Evolutionary conservation across 2,329 filamentous ascomycete species (phyloP).

Genomic region (Talaromyces sp.): DNA sequence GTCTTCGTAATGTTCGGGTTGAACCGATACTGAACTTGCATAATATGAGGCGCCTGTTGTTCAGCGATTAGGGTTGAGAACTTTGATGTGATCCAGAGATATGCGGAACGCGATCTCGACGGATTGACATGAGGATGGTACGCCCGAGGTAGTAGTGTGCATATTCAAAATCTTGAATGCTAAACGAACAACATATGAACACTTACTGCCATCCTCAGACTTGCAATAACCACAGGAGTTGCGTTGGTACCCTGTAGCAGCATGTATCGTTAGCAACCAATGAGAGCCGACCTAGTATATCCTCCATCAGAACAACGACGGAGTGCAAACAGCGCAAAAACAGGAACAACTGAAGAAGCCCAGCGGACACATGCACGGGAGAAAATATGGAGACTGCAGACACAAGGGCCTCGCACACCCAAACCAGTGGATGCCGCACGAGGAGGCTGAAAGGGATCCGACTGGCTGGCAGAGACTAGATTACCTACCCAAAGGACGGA

Average conservation of each 20-base stretch:
- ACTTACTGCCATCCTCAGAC: constrained; percentile 45
- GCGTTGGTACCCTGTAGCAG: constrained; percentile 42
- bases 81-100: background rate
- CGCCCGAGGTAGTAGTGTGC: background rate
- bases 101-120: background rate
- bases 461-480: constrained; percentile 29
- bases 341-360: background rate
- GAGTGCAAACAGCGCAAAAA: background rate
- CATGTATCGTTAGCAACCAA: constrained; percentile 1
- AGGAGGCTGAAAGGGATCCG: constrained; percentile 27
- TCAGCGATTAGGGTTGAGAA: constrained; percentile 9
- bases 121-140: background rate
- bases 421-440: constrained; percentile 34
- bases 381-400: background rate
- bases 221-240: constrained; percentile 50
- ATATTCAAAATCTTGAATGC: background rate
- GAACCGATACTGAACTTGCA: constrained; percentile 42
- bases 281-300: background rate
- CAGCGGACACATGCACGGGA: constrained; percentile 2
- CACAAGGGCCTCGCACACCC: background rate
- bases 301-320: background rate
- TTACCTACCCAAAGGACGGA: constrained; percentile 43
- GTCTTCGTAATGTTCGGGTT: constrained; percentile 46
- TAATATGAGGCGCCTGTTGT: constrained; percentile 47
- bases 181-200: background rate